A percentile compares a stretch with the other conserved stretches of the same genome.
phyloP scores from a whole-genome alignment of 2,329 filamentous ascomycete species.

The Fusarium graminum region DNA sequence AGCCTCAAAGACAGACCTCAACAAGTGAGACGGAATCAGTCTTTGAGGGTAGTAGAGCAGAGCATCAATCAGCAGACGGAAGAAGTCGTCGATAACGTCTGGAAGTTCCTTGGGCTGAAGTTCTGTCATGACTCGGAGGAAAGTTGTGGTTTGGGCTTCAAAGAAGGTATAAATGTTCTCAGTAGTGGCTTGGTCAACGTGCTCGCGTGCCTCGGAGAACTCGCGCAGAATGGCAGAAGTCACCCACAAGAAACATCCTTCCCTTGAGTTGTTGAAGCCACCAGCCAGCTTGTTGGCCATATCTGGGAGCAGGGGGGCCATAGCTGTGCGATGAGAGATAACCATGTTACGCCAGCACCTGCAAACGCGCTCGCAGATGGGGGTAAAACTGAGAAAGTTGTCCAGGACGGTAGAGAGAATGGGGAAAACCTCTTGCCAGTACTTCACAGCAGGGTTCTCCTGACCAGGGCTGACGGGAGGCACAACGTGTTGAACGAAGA shows the following conservation, averaged over 20 bases:
- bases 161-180: conserved; percentile 95
- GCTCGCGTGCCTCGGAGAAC: conserved; percentile 90
- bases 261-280: conserved; percentile 86
- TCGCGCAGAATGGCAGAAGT: conserved; percentile 95
- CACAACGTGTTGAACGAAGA: conserved; percentile 83
- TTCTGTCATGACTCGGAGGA: conserved; percentile 90
- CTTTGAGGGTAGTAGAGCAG: conserved; percentile 92
- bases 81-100: conserved; percentile 94
- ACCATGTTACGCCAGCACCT: conserved; percentile 98
- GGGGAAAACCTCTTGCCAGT: conserved; percentile 94
- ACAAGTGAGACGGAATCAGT: conserved; percentile 82
- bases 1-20: conserved; percentile 87
- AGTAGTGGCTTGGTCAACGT: conserved; percentile 83
- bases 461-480: conserved; percentile 79
- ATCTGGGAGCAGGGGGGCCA: conserved; percentile 83
- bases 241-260: conserved; percentile 99
- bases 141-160: conserved; percentile 90
- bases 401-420: conserved; percentile 88
- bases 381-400: conserved; percentile 86
- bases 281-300: conserved; percentile 90
- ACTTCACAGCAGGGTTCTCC: conserved; percentile 92
- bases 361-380: conserved; percentile 93
- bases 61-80: conserved; percentile 90
- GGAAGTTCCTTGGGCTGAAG: conserved; percentile 80
- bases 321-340: conserved; percentile 91